Percentiles rank a stretch among this genome's conserved stretches.
Conservation (phyloP, 495 filamentous ascomycete genomes). For the Daldinia concentrica region DNA sequence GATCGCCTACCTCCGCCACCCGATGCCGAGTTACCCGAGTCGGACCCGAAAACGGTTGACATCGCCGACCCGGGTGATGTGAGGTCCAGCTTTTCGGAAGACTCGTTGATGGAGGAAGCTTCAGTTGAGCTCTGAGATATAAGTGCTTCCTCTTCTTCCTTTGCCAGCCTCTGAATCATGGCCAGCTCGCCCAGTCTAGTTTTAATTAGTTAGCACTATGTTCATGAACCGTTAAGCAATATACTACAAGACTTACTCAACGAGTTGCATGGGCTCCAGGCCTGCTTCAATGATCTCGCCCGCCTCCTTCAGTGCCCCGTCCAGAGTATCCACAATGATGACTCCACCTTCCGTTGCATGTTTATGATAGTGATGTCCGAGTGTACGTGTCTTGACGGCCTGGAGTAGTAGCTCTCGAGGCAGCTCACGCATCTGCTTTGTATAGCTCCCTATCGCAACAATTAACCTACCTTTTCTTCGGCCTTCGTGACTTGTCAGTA, state of each 20-base stretch:
- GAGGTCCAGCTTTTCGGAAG: slow-evolving; percentile 45
- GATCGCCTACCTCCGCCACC: slow-evolving; percentile 39
- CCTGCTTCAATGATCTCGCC: slow-evolving; percentile 88
- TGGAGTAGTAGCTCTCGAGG: slow-evolving; percentile 76
- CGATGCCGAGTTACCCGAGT: slow-evolving; percentile 5
- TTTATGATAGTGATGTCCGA: slow-evolving; percentile 71
- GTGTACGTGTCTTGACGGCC: slow-evolving; percentile 64
- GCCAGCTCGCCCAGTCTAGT: slow-evolving; percentile 74
- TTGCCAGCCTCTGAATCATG: slow-evolving; percentile 59
- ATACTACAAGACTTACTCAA: slow-evolving; percentile 63
- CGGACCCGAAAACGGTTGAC: slow-evolving; percentile 44
- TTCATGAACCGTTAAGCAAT: background rate
- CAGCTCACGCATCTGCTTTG: slow-evolving; percentile 84
- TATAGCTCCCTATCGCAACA: slow-evolving; percentile 84
- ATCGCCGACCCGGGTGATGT: slow-evolving; percentile 40
- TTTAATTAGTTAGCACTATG: background rate
- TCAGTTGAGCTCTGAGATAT: slow-evolving; percentile 39
- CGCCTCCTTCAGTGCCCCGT: slow-evolving; percentile 82
- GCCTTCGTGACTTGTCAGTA: slow-evolving; percentile 73
- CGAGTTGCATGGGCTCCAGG: slow-evolving; percentile 73
- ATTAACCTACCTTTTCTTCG: slow-evolving; percentile 80
- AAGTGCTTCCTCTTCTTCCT: slow-evolving; percentile 42
- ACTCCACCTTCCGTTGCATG: slow-evolving; percentile 77
- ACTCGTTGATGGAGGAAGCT: slow-evolving; percentile 33
- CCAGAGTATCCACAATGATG: slow-evolving; percentile 82